phyloP scores from a whole-genome alignment of 1,284 basidiomycete genomes.

The Cutaneotrichosporon sp. region DNA sequence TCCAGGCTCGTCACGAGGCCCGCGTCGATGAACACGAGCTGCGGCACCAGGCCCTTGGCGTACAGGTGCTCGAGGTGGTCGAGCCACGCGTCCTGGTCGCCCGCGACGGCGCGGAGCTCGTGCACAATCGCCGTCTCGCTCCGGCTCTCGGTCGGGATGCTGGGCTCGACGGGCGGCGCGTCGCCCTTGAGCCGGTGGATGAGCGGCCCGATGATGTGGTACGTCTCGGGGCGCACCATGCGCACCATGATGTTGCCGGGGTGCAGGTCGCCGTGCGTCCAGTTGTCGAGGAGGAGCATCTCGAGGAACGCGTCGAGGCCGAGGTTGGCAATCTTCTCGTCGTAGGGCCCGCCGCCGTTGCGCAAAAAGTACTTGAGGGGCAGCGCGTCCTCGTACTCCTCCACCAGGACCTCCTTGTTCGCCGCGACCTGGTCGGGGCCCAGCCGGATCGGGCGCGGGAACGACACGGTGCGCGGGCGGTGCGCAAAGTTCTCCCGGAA shows the following conservation, averaged over 20 bases:
- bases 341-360: slow-evolving; percentile 88
- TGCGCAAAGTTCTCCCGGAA: slow-evolving; percentile 85
- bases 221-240: slow-evolving; percentile 77
- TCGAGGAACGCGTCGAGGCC: slow-evolving; percentile 96
- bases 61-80: slow-evolving; percentile 67
- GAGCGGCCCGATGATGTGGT: slow-evolving; percentile 57
- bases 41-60: slow-evolving; percentile 79
- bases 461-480: slow-evolving; percentile 76
- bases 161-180: slow-evolving; percentile 17
- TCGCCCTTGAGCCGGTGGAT: slow-evolving; percentile 39
- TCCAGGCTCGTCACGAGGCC: slow-evolving; percentile 89
- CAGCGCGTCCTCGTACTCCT: slow-evolving; percentile 91
- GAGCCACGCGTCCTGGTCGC: slow-evolving; percentile 69
- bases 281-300: slow-evolving; percentile 98
- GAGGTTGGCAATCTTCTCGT: slow-evolving; percentile 84
- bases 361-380: slow-evolving; percentile 85
- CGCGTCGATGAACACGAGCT: slow-evolving; percentile 95
- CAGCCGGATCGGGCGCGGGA: slow-evolving; percentile 75
- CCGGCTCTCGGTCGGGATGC: slow-evolving; percentile 29
- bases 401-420: slow-evolving; percentile 75
- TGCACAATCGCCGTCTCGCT: slow-evolving; percentile 63
- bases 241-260: slow-evolving; percentile 96
- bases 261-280: slow-evolving; percentile 87
- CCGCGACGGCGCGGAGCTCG: slow-evolving; percentile 62
- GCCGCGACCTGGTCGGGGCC: slow-evolving; percentile 16